Evolutionary conservation across 2,329 filamentous ascomycete genomes (phyloP).

Genomic region (Claviceps monticola): DNA sequence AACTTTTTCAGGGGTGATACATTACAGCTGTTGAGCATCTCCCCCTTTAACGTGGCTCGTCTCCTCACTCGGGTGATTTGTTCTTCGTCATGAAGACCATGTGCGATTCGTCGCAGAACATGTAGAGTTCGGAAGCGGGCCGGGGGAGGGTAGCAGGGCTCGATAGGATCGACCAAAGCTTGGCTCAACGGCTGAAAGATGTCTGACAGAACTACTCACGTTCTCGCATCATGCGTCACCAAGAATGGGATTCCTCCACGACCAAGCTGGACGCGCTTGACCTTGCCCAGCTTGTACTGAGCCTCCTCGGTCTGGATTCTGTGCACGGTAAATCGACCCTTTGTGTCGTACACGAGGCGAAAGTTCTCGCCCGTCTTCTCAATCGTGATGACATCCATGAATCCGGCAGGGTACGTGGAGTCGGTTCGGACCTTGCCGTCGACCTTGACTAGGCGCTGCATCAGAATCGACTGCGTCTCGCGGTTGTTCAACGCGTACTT

Average conservation of each 20-base stretch:
- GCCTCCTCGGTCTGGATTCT: slow-evolving; percentile 97
- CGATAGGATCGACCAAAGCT: slow-evolving; percentile 64
- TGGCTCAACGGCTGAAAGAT: slow-evolving; percentile 99
- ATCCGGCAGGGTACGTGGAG: slow-evolving; percentile 89
- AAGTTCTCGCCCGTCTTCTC: slow-evolving; percentile 99
- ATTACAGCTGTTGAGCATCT: slow-evolving; percentile 38
- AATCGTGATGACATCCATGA: slow-evolving; percentile 99
- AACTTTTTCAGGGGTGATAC: slow-evolving; percentile 27
- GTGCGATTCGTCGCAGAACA: background rate
- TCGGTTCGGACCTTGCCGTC: slow-evolving; percentile 99
- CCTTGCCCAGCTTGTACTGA: slow-evolving; percentile 99
- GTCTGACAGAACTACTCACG: slow-evolving; percentile 84
- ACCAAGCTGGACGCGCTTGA: slow-evolving; percentile 98
- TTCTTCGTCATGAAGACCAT: background rate
- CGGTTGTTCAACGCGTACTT: slow-evolving; percentile 99
- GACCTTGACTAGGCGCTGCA: slow-evolving; percentile 99
- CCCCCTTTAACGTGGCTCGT: slow-evolving; percentile 8
- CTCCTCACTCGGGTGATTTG: background rate
- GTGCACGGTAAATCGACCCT: slow-evolving; percentile 99
- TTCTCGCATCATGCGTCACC: slow-evolving; percentile 99
- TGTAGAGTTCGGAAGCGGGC: slow-evolving; percentile 7
- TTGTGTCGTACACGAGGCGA: slow-evolving; percentile 99
- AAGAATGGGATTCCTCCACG: slow-evolving; percentile 99
- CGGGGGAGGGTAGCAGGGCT: slow-evolving; percentile 14
- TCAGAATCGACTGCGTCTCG: slow-evolving; percentile 94